Conservation (phyloP, 257 asterid genomes). For the Ajuga chamaepitys region DNA sequence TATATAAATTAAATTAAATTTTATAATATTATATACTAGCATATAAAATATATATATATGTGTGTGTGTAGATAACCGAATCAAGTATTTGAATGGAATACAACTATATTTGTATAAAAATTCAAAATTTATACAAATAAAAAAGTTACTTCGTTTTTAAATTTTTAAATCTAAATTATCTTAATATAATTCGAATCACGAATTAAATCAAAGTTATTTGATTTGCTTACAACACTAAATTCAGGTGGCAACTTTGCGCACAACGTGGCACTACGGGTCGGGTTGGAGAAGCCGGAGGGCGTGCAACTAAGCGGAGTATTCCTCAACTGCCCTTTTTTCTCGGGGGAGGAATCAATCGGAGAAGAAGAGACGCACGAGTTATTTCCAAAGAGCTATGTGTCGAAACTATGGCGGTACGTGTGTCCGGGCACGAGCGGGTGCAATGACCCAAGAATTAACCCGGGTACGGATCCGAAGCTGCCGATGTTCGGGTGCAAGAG, state of each 20-base stretch:
- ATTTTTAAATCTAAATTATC: too few relatives aligned
- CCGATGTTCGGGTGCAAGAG: conserved; percentile 2
- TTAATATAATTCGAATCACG: too few relatives aligned
- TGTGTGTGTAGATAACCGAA: too few relatives aligned
- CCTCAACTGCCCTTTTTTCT: conserved; percentile 29
- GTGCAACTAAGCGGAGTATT: conserved; percentile 22
- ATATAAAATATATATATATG: too few relatives aligned
- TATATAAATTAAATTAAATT: too few relatives aligned
- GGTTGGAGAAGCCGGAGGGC: not conserved
- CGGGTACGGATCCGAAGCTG: conserved; percentile 10
- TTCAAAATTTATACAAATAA: too few relatives aligned
- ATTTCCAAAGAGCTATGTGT: not conserved
- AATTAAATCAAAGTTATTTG: too few relatives aligned
- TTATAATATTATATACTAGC: too few relatives aligned
- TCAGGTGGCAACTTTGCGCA: conserved; percentile 39
- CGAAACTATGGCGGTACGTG: not conserved
- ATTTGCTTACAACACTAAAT: too few relatives aligned
- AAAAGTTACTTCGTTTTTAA: too few relatives aligned
- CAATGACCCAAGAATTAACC: conserved; percentile 23
- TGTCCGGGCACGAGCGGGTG: not conserved
- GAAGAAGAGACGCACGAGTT: not conserved
- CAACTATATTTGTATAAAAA: too few relatives aligned
- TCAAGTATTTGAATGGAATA: too few relatives aligned
- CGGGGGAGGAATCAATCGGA: conserved; percentile 19
- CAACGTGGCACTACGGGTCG: conserved; percentile 25